Conservation (phyloP, 345 rosid species). For the Rhodomyrtus tomentosa region DNA sequence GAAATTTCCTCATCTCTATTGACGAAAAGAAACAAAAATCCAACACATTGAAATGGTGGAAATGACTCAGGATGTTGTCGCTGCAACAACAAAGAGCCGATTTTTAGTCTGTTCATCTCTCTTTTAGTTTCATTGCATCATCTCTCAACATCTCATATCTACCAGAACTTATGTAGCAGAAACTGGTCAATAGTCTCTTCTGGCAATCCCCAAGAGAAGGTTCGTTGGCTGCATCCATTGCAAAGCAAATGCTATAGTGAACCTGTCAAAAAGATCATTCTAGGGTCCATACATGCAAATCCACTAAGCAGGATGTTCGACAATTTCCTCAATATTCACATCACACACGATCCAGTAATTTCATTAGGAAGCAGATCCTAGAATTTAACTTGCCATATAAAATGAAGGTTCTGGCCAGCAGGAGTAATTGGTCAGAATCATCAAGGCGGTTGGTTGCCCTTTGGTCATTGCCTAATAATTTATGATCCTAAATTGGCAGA, state of each 20-base stretch:
- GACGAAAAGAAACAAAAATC: neutral
- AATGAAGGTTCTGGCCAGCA: neutral
- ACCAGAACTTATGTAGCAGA: neutral
- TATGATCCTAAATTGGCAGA: neutral
- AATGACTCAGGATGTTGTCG: neutral
- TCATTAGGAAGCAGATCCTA: neutral
- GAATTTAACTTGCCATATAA: neutral
- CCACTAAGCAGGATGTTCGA: neutral
- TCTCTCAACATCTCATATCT: neutral
- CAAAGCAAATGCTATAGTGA: neutral
- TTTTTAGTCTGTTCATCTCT: neutral
- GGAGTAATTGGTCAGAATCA: neutral
- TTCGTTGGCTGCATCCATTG: neutral
- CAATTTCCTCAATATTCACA: neutral
- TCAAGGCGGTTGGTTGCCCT: neutral
- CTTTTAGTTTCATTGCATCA: neutral
- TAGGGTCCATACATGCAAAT: neutral
- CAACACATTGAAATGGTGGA: neutral
- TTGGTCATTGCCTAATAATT: neutral
- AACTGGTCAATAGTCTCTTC: neutral
- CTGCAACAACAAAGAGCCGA: neutral
- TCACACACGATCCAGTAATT: neutral
- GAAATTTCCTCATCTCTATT: neutral
- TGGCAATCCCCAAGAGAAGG: neutral
- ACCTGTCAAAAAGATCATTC: neutral